Evolutionary conservation across 768 basidiomycete genomes (phyloP).

Genomic region (Termitomyces sp.): DNA sequence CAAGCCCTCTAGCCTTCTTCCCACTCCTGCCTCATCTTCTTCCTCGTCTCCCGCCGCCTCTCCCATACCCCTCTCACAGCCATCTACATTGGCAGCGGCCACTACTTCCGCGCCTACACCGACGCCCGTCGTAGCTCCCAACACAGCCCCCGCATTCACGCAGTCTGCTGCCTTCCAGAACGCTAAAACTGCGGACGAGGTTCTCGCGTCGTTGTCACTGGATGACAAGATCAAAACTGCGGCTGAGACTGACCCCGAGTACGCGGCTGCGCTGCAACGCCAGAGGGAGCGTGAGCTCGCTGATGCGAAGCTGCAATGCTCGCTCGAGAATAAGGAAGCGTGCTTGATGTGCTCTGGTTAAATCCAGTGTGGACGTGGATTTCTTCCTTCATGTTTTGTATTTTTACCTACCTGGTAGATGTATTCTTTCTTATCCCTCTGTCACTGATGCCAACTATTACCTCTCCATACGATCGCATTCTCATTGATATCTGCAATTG

Average conservation of each 20-base stretch:
- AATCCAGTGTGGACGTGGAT: background rate
- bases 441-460: background rate
- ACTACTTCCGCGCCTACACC: slow-evolving; percentile 22
- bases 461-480: background rate
- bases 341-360: slow-evolving; percentile 90
- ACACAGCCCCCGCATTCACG: background rate
- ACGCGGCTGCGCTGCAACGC: slow-evolving; percentile 72
- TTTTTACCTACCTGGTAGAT: slow-evolving; percentile 9
- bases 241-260: slow-evolving; percentile 67
- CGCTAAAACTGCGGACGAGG: slow-evolving; percentile 18
- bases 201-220: slow-evolving; percentile 35
- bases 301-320: slow-evolving; percentile 80
- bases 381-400: slow-evolving; percentile 3
- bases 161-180: slow-evolving; percentile 28
- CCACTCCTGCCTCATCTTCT: slow-evolving; percentile 30
- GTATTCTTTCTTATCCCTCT: background rate
- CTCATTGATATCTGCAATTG: background rate
- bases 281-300: slow-evolving; percentile 74
- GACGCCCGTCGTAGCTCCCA: slow-evolving; percentile 10
- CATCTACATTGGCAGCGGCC: slow-evolving; percentile 8
- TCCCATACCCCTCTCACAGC: slow-evolving; percentile 19
- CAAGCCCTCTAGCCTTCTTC: slow-evolving; percentile 24
- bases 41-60: slow-evolving; percentile 29
- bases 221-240: slow-evolving; percentile 52
- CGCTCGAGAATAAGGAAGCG: slow-evolving; percentile 91